phyloP scores from a whole-genome alignment of 495 filamentous ascomycete species.

The Tuber brumale region DNA sequence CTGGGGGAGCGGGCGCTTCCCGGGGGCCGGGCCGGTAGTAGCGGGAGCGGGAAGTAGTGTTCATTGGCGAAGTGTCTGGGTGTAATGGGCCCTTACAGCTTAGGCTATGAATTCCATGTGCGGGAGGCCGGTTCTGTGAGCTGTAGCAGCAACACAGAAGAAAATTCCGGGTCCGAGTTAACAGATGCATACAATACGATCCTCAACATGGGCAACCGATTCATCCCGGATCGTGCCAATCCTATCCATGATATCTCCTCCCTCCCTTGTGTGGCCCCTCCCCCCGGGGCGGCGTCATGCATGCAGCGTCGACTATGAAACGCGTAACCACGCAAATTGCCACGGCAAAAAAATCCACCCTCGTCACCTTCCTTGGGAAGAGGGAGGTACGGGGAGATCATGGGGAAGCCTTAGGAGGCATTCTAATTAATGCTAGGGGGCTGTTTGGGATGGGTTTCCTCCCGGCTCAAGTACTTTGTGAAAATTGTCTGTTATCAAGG shows the following conservation, averaged over 20 bases:
- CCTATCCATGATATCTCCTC: constrained; percentile 4
- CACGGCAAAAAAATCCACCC: background rate
- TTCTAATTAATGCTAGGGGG: constrained; percentile 54
- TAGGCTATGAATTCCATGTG: no score
- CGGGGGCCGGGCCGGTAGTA: no score
- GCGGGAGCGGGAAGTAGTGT: no score
- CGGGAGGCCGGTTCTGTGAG: no score
- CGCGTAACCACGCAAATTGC: background rate
- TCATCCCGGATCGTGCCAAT: background rate
- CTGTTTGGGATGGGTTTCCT: constrained; percentile 48
- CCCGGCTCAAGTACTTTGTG: no score
- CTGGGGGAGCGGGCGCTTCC: no score
- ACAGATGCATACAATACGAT: constrained; percentile 59
- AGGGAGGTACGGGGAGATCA: constrained; percentile 56
- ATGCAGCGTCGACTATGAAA: no score
- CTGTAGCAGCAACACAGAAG: constrained; percentile 46
- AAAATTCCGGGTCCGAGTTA: constrained; percentile 43
- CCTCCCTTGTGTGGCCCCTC: no score
- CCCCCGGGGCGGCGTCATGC: no score
- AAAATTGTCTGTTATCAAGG: no score
- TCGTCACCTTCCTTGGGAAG: constrained; percentile 44
- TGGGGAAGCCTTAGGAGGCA: constrained; percentile 58
- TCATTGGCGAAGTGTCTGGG: no score
- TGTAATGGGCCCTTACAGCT: constrained; percentile 11
- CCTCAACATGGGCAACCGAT: constrained; percentile 43